Percentiles rank a stretch among this genome's conserved stretches.
Evolutionary conservation across 257 asterid species (phyloP).

Genomic region (Solanum lycopersicoides): DNA sequence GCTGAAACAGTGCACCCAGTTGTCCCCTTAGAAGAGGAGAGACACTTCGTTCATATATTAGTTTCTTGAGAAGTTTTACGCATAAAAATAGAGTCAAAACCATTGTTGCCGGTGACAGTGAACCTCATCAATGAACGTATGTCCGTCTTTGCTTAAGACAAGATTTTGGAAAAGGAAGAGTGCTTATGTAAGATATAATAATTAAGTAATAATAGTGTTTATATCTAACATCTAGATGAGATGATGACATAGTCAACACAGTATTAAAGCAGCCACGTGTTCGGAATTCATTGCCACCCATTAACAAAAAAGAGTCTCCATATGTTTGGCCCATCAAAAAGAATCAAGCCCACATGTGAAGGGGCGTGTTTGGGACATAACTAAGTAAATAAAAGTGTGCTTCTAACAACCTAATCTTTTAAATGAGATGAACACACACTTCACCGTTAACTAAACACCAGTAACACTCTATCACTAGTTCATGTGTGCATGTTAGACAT

Average conservation of each 20-base stretch:
- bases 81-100: not conserved
- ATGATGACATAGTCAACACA: not conserved
- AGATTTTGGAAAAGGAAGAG: not conserved
- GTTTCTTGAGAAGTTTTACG: not conserved
- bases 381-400: not conserved
- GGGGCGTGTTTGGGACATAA: not conserved
- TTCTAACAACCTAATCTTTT: not conserved
- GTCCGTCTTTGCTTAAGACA: not conserved
- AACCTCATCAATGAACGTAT: not conserved
- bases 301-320: not conserved
- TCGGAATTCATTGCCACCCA: not conserved
- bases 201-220: not conserved
- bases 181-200: not conserved
- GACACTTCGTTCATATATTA: not conserved
- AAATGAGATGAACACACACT: not conserved
- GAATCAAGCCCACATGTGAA: not conserved
- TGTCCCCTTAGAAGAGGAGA: not conserved
- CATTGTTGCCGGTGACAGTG: not conserved
- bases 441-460: constrained; percentile 9
- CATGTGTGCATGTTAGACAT: constrained; percentile 5
- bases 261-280: not conserved
- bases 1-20: not conserved
- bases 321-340: not conserved
- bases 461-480: constrained; percentile 3
- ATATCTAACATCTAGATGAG: not conserved